A percentile compares a stretch with the other conserved stretches of the same genome.
These are phyloP conservation scores for Coemansia sp. DNA, from an alignment of 192 early-diverging fungal genomes.

Conservation along the genomic window DNA sequence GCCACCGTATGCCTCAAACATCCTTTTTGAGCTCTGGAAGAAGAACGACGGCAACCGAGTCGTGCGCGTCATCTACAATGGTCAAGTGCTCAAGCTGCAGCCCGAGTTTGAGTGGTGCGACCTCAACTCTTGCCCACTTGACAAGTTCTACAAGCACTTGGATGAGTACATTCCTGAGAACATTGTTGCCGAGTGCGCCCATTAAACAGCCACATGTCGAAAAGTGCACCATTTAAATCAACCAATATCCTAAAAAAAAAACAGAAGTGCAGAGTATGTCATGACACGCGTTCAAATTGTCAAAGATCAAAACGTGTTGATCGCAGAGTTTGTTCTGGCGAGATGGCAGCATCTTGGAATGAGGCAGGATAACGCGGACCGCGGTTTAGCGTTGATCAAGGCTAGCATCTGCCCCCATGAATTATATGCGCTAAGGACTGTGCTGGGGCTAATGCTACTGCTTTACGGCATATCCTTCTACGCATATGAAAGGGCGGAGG, in stretches of 20 bases:
- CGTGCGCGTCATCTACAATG: conserved; percentile 58
- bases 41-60: conserved; percentile 32
- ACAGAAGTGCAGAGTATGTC: neutral
- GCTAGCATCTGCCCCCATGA: neutral
- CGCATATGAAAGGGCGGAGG: neutral
- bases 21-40: conserved; percentile 56
- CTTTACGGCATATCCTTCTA: neutral
- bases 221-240: neutral
- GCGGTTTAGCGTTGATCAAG: too few species aligned
- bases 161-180: conserved; percentile 31
- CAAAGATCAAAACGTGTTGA: too few species aligned
- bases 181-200: conserved; percentile 27
- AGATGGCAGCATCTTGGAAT: too few species aligned
- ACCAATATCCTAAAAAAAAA: neutral
- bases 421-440: neutral
- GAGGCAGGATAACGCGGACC: too few species aligned
- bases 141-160: conserved; percentile 32
- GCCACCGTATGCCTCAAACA: conserved; percentile 57
- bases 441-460: neutral
- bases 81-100: conserved; percentile 37
- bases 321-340: too few species aligned
- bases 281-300: too few species aligned
- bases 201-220: neutral
- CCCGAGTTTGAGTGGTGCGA: conserved; percentile 41
- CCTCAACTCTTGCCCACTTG: conserved; percentile 37